Percentiles rank a stretch among this genome's conserved stretches.
Conservation (phyloP, 2,329 filamentous ascomycete species). For the Ilyonectria robusta region DNA sequence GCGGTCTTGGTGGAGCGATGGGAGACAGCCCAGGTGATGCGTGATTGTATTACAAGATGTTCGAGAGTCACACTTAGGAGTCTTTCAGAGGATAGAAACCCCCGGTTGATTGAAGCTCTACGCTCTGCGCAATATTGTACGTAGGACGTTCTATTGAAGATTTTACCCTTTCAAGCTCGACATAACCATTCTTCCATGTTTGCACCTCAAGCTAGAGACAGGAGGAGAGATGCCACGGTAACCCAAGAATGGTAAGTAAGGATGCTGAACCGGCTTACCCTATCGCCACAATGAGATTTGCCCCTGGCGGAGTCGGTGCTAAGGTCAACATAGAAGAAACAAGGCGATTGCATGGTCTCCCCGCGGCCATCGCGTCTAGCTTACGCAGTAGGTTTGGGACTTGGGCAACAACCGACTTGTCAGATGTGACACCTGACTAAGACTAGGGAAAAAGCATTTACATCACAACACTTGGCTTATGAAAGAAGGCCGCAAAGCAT, state of each 20-base stretch:
- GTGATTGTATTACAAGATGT: not conserved
- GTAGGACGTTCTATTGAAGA: not conserved
- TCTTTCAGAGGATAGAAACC: not conserved
- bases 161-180: not conserved
- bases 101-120: not conserved
- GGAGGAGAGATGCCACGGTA: slow-evolving; percentile 14
- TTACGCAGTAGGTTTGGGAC: not conserved
- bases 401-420: slow-evolving; percentile 19
- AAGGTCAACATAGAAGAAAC: not conserved
- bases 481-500: not conserved
- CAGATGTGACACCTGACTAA: slow-evolving; percentile 13
- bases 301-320: slow-evolving; percentile 9
- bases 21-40: too few species aligned
- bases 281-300: not conserved
- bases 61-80: not conserved
- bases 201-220: not conserved
- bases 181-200: not conserved
- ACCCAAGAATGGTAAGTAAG: slow-evolving; percentile 6
- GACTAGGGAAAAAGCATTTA: not conserved
- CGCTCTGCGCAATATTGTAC: not conserved
- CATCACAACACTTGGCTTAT: not conserved
- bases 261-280: not conserved
- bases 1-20: not conserved
- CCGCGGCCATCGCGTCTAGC: slow-evolving; percentile 1
- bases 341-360: not conserved